These are phyloP conservation scores for Debaryomyces castellii DNA, from an alignment of 805 yeast species.

Conservation along the genomic window DNA sequence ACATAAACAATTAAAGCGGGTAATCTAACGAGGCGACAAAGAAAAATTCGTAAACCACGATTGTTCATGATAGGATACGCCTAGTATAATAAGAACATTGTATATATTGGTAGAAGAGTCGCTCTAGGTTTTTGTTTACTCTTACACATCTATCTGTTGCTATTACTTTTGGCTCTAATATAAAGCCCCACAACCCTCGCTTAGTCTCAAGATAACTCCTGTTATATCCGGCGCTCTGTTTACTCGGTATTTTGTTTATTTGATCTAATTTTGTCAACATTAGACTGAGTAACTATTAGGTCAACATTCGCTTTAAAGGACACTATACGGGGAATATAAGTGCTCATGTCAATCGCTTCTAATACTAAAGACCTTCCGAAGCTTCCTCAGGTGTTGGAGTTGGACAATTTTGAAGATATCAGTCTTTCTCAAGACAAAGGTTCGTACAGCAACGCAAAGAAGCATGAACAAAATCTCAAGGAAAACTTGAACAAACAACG, in stretches of 20 bases:
- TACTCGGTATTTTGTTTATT: too few relatives aligned
- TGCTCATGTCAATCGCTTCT: slow-evolving; percentile 8
- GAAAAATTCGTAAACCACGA: background rate
- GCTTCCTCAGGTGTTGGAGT: slow-evolving; percentile 7
- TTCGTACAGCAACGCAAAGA: background rate
- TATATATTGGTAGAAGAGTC: background rate
- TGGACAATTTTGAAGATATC: slow-evolving; percentile 9
- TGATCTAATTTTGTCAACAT: too few relatives aligned
- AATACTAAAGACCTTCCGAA: slow-evolving; percentile 6
- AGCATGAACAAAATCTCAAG: background rate
- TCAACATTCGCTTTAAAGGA: background rate
- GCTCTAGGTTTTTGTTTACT: background rate
- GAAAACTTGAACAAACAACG: background rate
- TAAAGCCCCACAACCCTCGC: background rate
- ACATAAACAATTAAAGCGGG: background rate
- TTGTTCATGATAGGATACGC: background rate
- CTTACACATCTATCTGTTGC: background rate
- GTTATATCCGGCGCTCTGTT: background rate
- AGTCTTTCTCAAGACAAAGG: background rate
- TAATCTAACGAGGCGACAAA: background rate
- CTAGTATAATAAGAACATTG: background rate
- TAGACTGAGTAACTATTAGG: too few relatives aligned
- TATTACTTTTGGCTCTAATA: background rate
- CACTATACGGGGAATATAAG: background rate
- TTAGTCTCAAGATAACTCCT: background rate